Conservation (phyloP, 768 basidiomycete genomes). For the Hemileccinum impolitum region DNA sequence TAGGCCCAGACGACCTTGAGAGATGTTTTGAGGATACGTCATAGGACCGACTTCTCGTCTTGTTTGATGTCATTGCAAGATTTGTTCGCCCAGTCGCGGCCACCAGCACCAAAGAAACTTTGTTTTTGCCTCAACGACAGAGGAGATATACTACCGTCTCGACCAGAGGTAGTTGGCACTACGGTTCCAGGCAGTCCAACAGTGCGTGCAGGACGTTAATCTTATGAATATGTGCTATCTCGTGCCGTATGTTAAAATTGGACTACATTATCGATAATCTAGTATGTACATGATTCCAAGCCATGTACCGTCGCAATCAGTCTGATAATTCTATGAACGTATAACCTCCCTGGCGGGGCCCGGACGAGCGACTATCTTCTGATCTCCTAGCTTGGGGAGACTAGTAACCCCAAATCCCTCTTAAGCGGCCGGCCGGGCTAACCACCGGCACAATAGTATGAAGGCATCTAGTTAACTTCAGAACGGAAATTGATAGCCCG, state of each 20-base stretch:
- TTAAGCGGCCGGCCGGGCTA: too few relatives aligned
- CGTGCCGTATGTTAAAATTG: constrained; percentile 8
- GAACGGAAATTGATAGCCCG: too few relatives aligned
- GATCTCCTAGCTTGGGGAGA: too few relatives aligned
- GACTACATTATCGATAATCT: constrained; percentile 11
- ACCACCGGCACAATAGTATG: too few relatives aligned
- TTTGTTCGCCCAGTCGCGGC: constrained; percentile 18
- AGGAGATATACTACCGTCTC: neutral
- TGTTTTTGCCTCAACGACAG: constrained; percentile 8
- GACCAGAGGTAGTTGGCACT: constrained; percentile 12
- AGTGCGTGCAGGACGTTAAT: constrained; percentile 15
- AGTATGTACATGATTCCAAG: constrained; percentile 7
- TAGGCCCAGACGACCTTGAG: constrained; percentile 19
- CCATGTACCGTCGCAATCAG: neutral
- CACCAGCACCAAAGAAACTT: constrained; percentile 2
- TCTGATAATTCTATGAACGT: neutral
- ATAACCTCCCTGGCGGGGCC: neutral
- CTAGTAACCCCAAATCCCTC: too few relatives aligned
- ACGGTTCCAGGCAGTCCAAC: constrained; percentile 23
- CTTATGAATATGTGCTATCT: constrained; percentile 10
- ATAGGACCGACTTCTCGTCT: constrained; percentile 12
- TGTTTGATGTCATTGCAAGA: constrained; percentile 18
- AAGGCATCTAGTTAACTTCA: too few relatives aligned
- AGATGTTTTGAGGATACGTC: constrained; percentile 7
- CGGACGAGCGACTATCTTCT: too few relatives aligned